Base-by-base conservation (phyloP, 2,329 filamentous ascomycete genomes). In the Colletotrichum chrysophilum region DNA sequence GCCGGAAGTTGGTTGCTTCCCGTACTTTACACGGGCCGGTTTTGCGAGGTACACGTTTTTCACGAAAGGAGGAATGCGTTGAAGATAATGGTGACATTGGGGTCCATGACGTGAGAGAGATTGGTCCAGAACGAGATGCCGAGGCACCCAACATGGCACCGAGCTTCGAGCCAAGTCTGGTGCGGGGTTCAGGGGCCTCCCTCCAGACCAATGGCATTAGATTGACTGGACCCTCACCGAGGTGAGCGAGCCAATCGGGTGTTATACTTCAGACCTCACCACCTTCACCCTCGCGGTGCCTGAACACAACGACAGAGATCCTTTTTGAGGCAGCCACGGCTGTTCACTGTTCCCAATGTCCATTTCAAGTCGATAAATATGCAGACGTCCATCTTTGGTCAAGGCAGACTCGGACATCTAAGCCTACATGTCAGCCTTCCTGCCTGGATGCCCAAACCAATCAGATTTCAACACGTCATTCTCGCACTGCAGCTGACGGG, bases 401-500 rank as follows among this genome's bases (percentile, higher is more conserved):
- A 34, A 70, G 67, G 56, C 34, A 21, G 56, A 52, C n/a, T 56
- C 30, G 66, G 18, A 24, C 2, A 58, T 24, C 26, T 14, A 24
- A 30, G 21, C 38, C 38, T 21, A 26, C 28, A 56, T 56, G 68
- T 65, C 68, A 65, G 60, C 58, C 58, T 65, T 34, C 28, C 68
- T 65, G 43, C 60, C 34, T 62, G 7, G 56, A 4, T 34, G 56
- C 38, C 68, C 43, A 71, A 65, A 71, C 68, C 68, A 71, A 71
- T 71, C 68, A 71, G 68, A 14, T 64, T 71, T 36, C 13, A 65
- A 71, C 68, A 71, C 68, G 68, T 71, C 68, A 56, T 71, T 71
- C 60, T 26, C 26, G 12, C n/a, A 21, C 21, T 38, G n/a, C 58
- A 8, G 56, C 58, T 70, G 55, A 52, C 55, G 36, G 55, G n/a